A percentile compares a stretch with the other conserved stretches of the same genome.
Evolutionary conservation across 495 filamentous ascomycete species (phyloP).

Genomic region (Peziza echinospora): DNA sequence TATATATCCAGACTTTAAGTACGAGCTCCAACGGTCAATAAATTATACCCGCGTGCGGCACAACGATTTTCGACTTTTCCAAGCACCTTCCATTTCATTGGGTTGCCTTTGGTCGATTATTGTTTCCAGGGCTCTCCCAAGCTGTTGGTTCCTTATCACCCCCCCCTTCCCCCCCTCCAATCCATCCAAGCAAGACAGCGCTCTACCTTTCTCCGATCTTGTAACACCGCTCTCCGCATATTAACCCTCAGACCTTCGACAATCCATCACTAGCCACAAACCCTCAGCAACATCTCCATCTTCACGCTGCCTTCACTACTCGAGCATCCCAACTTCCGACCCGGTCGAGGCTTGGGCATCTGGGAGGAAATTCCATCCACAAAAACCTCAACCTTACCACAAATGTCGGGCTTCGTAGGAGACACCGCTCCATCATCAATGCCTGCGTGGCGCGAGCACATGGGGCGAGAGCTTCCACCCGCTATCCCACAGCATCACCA

Average conservation of each 20-base stretch:
- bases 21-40: too few species aligned
- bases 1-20: too few species aligned
- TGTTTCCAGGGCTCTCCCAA: background rate
- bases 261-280: too few species aligned
- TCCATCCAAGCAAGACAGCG: too few species aligned
- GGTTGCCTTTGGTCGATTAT: background rate
- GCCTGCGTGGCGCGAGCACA: constrained; percentile 15
- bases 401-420: constrained; percentile 18
- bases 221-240: background rate
- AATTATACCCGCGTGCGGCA: background rate
- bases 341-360: constrained; percentile 17
- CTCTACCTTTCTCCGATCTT: background rate
- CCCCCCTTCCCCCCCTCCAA: background rate
- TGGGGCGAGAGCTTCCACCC: constrained; percentile 19
- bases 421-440: constrained; percentile 15
- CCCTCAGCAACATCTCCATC: too few species aligned
- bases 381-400: constrained; percentile 9
- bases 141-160: background rate
- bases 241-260: background rate
- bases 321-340: constrained; percentile 11
- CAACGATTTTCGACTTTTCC: background rate
- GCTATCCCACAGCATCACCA: constrained; percentile 14
- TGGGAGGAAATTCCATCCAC: constrained; percentile 15
- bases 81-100: background rate
- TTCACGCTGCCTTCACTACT: constrained; percentile 21